Conservation (phyloP, 805 yeast genomes). For the Wickerhamomyces subpelliculosus region DNA sequence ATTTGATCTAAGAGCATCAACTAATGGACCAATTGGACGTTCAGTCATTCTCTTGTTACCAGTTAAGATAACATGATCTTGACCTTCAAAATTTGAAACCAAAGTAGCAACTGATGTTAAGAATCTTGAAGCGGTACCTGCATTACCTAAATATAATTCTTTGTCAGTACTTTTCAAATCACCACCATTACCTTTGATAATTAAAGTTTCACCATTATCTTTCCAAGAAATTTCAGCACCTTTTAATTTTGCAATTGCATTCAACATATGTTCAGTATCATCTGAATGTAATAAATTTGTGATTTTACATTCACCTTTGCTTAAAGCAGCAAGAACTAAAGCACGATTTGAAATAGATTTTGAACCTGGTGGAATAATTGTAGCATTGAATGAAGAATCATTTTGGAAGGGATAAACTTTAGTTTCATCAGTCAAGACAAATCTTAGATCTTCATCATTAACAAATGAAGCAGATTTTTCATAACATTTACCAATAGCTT, state of each 20-base stretch:
- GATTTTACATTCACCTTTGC: constrained; percentile 75
- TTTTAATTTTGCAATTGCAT: constrained; percentile 69
- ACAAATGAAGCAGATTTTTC: constrained; percentile 86
- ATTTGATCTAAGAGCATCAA: constrained; percentile 78
- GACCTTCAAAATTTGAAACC: constrained; percentile 42
- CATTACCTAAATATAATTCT: constrained; percentile 86
- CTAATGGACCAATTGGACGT: constrained; percentile 93
- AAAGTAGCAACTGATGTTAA: constrained; percentile 89
- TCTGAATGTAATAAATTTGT: constrained; percentile 90
- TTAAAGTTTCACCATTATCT: constrained; percentile 84
- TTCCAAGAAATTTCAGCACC: constrained; percentile 82
- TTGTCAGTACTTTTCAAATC: constrained; percentile 53
- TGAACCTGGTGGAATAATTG: constrained; percentile 88
- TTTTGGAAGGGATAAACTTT: constrained; percentile 52
- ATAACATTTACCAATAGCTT: constrained; percentile 81
- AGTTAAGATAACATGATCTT: constrained; percentile 57
- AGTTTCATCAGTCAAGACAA: constrained; percentile 78
- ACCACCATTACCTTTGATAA: constrained; percentile 84
- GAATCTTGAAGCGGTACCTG: constrained; percentile 97
- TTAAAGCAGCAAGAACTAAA: constrained; percentile 84
- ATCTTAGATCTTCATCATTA: constrained; percentile 69
- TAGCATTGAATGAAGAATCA: constrained; percentile 23
- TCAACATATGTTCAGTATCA: constrained; percentile 91
- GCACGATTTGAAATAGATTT: constrained; percentile 97
- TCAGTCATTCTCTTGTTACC: constrained; percentile 98